These are phyloP conservation scores for Thermothielavioides terrestris DNA, from an alignment of 495 filamentous ascomycete genomes.

Conservation along the genomic window DNA sequence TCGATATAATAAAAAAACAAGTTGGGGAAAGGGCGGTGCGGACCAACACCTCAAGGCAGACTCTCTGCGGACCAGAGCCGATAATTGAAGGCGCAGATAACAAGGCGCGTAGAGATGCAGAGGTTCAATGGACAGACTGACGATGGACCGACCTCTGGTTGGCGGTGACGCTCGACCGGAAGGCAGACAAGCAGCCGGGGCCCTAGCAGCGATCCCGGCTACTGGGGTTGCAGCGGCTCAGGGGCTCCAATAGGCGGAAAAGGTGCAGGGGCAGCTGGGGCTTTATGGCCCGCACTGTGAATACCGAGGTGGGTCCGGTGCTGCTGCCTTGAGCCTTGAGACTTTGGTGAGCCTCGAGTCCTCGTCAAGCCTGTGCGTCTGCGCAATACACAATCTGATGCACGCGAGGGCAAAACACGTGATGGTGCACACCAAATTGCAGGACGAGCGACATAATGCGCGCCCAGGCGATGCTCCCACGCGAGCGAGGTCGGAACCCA, in stretches of 20 bases:
- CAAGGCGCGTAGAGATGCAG: neutral
- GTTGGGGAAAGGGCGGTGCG: conserved; percentile 2
- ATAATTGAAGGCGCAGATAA: neutral
- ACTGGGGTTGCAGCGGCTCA: conserved; percentile 9
- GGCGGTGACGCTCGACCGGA: conserved; percentile 22
- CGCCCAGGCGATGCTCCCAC: neutral
- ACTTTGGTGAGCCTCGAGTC: neutral
- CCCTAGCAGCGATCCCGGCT: neutral
- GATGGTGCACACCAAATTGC: neutral
- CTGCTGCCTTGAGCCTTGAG: conserved; percentile 2
- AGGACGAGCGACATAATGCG: neutral
- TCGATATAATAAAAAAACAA: conserved; percentile 1
- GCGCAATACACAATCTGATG: neutral
- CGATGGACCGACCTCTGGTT: no score
- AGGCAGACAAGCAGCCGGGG: conserved; percentile 22
- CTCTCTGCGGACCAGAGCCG: conserved; percentile 1
- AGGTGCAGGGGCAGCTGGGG: neutral
- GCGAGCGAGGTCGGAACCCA: conserved; percentile 20
- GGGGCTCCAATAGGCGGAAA: conserved; percentile 17
- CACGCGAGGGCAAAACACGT: neutral
- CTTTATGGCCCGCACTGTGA: conserved; percentile 4
- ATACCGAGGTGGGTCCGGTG: neutral
- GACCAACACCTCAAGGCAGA: conserved; percentile 14
- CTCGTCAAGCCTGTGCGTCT: neutral
- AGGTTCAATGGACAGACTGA: neutral